A percentile compares a stretch with the other conserved stretches of the same genome.
Evolutionary conservation across 768 basidiomycete species (phyloP).

Genomic region (Gloeopeniophorella convolvens): DNA sequence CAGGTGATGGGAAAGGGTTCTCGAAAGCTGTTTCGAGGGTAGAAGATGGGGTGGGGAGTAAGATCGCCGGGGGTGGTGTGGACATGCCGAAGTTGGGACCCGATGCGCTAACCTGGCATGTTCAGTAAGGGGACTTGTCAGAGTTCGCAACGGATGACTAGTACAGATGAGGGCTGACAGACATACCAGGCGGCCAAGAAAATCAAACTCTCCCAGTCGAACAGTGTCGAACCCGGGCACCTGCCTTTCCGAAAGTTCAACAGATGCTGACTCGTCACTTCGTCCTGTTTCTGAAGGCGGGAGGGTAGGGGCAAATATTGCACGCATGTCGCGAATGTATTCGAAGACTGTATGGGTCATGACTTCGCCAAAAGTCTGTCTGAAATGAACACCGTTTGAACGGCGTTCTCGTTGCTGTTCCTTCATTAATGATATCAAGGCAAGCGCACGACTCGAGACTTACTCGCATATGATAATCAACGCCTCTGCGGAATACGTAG

Average conservation of each 20-base stretch:
- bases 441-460: slow-evolving; percentile 10
- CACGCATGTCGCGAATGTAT: neutral
- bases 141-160: slow-evolving; percentile 12
- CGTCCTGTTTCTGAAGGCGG: neutral
- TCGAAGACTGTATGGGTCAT: slow-evolving; percentile 7
- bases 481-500: slow-evolving; percentile 49
- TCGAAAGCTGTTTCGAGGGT: too few species aligned
- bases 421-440: neutral
- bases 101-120: neutral
- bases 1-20: too few species aligned
- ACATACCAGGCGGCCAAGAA: slow-evolving; percentile 15
- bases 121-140: slow-evolving; percentile 9
- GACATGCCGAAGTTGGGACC: neutral
- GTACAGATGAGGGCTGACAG: neutral
- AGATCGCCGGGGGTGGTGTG: neutral
- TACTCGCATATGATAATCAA: slow-evolving; percentile 48
- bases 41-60: neutral
- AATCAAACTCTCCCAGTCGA: neutral
- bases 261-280: neutral
- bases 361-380: neutral
- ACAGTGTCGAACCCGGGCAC: neutral
- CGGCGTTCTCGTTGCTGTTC: slow-evolving; percentile 12
- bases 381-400: neutral
- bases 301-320: neutral
- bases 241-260: neutral